These are phyloP conservation scores for Pseudotsuga menziesii DNA, from an alignment of 75 land plant genomes.

Conservation along the genomic window DNA sequence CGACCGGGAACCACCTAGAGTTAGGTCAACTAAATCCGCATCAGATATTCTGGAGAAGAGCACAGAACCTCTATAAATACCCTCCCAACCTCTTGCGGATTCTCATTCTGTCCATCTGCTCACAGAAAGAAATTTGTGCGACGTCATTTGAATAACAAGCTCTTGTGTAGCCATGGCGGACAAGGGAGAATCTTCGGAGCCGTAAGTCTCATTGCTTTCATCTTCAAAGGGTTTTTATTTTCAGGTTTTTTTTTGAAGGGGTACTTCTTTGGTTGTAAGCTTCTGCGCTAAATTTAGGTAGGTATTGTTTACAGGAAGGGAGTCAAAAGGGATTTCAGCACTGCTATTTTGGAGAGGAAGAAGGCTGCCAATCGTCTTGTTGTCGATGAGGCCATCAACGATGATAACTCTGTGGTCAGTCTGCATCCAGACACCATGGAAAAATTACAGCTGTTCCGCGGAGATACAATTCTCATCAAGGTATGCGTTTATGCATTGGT, in stretches of 20 bases:
- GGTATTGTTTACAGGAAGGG: conserved; percentile 38
- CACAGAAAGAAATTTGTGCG: too few species aligned
- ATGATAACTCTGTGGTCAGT: conserved; percentile 81
- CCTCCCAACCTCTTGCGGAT: too few species aligned
- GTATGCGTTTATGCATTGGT: conserved; percentile 11
- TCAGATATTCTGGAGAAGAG: too few species aligned
- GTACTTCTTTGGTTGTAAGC: not conserved
- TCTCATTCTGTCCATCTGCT: too few species aligned
- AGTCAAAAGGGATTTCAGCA: conserved; percentile 64
- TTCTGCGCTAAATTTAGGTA: too few species aligned
- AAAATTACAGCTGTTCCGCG: conserved; percentile 79
- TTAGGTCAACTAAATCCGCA: too few species aligned
- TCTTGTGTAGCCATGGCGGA: not conserved
- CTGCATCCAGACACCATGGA: conserved; percentile 79
- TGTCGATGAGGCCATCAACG: conserved; percentile 76
- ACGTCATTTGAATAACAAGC: too few species aligned
- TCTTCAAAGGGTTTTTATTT: not conserved
- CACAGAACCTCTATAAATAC: too few species aligned
- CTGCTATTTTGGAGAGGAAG: conserved; percentile 80
- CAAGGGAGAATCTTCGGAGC: conserved; percentile 3
- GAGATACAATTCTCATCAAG: conserved; percentile 76
- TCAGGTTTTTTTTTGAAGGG: not conserved
- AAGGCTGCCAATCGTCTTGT: conserved; percentile 78
- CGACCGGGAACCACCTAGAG: too few species aligned
- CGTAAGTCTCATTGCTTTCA: not conserved